Conservation (phyloP, 495 filamentous ascomycete genomes). For the Ascodesmis nigricans region DNA sequence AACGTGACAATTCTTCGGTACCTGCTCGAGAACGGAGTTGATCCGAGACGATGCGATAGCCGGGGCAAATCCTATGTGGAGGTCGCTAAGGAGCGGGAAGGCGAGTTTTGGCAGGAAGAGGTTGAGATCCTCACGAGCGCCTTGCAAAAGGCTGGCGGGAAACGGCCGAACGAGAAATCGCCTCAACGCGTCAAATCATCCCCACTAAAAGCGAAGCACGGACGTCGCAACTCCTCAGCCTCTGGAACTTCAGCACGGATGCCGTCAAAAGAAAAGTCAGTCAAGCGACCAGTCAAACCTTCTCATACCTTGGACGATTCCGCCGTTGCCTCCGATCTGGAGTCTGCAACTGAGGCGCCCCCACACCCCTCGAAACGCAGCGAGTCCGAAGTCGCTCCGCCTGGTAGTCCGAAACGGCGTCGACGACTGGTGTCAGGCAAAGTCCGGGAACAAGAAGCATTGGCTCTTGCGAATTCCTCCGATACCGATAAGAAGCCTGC, state of each 20-base stretch:
- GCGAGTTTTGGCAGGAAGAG: constrained; percentile 78
- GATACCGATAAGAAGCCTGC: background rate
- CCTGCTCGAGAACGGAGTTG: constrained; percentile 31
- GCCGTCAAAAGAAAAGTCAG: background rate
- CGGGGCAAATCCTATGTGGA: constrained; percentile 63
- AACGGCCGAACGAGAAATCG: constrained; percentile 4
- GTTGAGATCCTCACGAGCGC: constrained; percentile 57
- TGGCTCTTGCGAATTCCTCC: constrained; percentile 4
- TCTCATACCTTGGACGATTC: constrained; percentile 10
- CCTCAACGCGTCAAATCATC: constrained; percentile 11
- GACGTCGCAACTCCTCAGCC: constrained; percentile 2
- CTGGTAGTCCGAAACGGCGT: constrained; percentile 11
- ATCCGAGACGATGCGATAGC: constrained; percentile 29
- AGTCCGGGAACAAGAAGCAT: constrained; percentile 15
- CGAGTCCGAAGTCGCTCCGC: constrained; percentile 15
- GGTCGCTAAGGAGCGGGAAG: constrained; percentile 55
- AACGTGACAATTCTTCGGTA: constrained; percentile 63
- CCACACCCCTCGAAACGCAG: constrained; percentile 18
- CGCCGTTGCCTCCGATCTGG: constrained; percentile 12
- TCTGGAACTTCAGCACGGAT: background rate
- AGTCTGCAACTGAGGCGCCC: constrained; percentile 14
- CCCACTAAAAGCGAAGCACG: constrained; percentile 4
- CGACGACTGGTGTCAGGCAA: constrained; percentile 18
- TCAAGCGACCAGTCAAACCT: constrained; percentile 15
- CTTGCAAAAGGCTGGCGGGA: constrained; percentile 35